phyloP scores from a whole-genome alignment of 257 asterid species.

The Asclepias syriaca region DNA sequence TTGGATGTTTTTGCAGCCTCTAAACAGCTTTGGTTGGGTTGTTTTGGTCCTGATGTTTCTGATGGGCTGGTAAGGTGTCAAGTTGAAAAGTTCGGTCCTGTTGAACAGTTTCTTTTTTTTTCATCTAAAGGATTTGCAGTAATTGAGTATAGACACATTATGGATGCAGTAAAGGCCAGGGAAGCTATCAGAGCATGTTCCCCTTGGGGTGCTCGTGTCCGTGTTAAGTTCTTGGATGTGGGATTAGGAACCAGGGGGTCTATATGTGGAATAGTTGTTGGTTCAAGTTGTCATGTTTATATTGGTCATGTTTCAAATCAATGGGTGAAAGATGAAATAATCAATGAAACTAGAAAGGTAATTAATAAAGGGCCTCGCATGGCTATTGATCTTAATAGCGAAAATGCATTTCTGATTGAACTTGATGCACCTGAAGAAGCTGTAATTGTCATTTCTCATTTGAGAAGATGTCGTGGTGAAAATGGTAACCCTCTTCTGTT shows the following conservation, averaged over 20 bases:
- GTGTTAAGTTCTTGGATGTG: constrained; percentile 65
- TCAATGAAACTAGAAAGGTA: constrained; percentile 63
- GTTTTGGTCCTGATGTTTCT: constrained; percentile 74
- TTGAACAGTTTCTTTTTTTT: constrained; percentile 49
- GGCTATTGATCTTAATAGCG: constrained; percentile 67
- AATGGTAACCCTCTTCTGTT: constrained; percentile 35
- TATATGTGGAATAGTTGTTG: constrained; percentile 57
- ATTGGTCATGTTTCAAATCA: constrained; percentile 63
- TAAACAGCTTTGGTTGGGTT: constrained; percentile 72
- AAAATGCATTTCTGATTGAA: constrained; percentile 74
- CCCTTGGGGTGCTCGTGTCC: constrained; percentile 72
- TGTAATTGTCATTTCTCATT: constrained; percentile 53
- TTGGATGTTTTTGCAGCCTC: constrained; percentile 86
- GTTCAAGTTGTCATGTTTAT: constrained; percentile 72
- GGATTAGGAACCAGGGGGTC: constrained; percentile 70
- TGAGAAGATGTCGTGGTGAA: constrained; percentile 67
- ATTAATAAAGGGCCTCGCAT: constrained; percentile 66
- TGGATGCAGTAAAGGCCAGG: constrained; percentile 84
- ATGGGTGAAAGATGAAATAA: constrained; percentile 79
- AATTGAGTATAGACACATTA: constrained; percentile 60
- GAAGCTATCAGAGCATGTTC: constrained; percentile 73
- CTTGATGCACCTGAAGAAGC: constrained; percentile 92
- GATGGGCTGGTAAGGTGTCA: constrained; percentile 65
- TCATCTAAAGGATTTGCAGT: constrained; percentile 66
- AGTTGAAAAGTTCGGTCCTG: constrained; percentile 74